Conservation (phyloP, 106 monocot genomes). For the Xerophyta viscosa region DNA sequence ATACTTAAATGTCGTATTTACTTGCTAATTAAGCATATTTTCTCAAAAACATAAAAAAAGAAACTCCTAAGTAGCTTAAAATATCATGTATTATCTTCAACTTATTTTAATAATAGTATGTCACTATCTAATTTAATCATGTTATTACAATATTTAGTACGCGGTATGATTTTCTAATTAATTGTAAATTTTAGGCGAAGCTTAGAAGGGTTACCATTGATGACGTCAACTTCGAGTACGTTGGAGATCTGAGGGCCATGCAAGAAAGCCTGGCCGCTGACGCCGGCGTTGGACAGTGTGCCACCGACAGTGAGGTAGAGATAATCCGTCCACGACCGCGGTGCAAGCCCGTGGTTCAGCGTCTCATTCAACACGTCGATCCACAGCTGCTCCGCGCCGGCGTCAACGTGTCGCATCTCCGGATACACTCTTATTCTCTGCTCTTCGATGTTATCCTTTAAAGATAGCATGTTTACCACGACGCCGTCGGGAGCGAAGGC, state of each 20-base stretch:
- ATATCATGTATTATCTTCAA: too few relatives aligned
- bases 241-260: conserved; percentile 42
- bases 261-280: too few relatives aligned
- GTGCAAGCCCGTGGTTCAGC: conserved; percentile 30
- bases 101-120: too few relatives aligned
- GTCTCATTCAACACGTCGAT: conserved; percentile 32
- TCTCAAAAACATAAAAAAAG: too few relatives aligned
- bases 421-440: conserved; percentile 6
- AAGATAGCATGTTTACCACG: conserved; percentile 27
- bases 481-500: conserved; percentile 26
- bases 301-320: conserved; percentile 42
- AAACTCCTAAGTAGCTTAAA: too few relatives aligned
- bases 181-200: not conserved
- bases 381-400: conserved; percentile 43
- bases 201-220: conserved; percentile 24
- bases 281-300: conserved; percentile 40
- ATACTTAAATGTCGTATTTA: too few relatives aligned
- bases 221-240: conserved; percentile 35
- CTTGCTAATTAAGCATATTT: too few relatives aligned
- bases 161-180: too few relatives aligned
- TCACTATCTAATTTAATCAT: too few relatives aligned
- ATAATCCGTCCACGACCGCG: conserved; percentile 42
- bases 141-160: not conserved
- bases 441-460: not conserved
- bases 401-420: conserved; percentile 17